Conservation (phyloP, 495 filamentous ascomycete genomes). For the Daldinia vernicosa region DNA sequence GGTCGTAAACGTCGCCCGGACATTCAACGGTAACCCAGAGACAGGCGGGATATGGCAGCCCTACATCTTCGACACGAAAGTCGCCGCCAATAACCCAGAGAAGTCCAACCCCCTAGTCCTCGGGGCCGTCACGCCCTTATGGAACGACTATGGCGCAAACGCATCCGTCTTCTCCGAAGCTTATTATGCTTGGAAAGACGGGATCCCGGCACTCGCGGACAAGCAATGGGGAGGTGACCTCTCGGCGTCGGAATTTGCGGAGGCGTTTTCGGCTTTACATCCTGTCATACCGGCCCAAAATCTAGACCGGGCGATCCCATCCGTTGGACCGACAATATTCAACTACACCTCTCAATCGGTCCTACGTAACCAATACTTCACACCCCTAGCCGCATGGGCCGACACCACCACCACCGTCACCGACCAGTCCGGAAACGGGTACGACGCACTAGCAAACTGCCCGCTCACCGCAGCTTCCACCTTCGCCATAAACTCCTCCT, state of each 20-base stretch:
- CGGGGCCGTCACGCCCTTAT: constrained; percentile 56
- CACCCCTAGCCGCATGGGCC: not conserved
- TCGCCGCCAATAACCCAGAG: constrained; percentile 56
- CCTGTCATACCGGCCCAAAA: constrained; percentile 56
- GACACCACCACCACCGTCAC: constrained; percentile 19
- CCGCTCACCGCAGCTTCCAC: constrained; percentile 42
- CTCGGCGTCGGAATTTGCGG: constrained; percentile 49
- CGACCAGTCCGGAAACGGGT: constrained; percentile 58
- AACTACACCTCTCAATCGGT: constrained; percentile 47
- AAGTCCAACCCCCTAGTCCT: constrained; percentile 51
- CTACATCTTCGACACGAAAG: constrained; percentile 57
- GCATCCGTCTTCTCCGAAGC: constrained; percentile 57
- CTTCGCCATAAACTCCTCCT: constrained; percentile 43
- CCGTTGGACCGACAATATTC: constrained; percentile 52
- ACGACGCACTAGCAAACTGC: constrained; percentile 51
- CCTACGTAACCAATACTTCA: not conserved
- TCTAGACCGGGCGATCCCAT: constrained; percentile 55
- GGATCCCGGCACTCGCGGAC: constrained; percentile 60
- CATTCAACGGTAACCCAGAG: constrained; percentile 57
- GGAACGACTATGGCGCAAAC: constrained; percentile 64
- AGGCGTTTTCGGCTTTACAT: constrained; percentile 51
- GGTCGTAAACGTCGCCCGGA: constrained; percentile 49
- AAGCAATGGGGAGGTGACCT: constrained; percentile 65
- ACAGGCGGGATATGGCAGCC: constrained; percentile 54
- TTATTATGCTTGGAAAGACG: constrained; percentile 59